These are phyloP conservation scores for Gelatoporia subvermispora DNA, from an alignment of 768 basidiomycete species.

Conservation along the genomic window DNA sequence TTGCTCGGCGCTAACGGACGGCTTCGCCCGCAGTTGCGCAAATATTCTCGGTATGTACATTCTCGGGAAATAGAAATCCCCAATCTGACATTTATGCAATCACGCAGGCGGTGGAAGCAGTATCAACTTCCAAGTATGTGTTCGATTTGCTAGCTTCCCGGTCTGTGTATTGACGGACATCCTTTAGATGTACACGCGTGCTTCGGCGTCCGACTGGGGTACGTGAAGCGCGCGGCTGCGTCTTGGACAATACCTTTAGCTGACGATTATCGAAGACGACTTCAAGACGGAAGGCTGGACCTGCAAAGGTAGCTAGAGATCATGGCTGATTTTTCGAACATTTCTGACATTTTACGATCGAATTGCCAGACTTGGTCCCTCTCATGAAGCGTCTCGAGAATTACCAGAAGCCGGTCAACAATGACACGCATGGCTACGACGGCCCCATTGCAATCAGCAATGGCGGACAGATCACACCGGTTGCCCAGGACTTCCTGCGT, in stretches of 20 bases:
- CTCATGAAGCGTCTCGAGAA: conserved; percentile 75
- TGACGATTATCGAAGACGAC: conserved; percentile 42
- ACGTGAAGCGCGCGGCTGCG: not conserved
- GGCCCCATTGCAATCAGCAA: conserved; percentile 74
- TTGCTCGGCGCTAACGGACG: not conserved
- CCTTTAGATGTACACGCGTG: conserved; percentile 61
- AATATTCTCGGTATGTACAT: conserved; percentile 36
- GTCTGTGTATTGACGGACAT: not conserved
- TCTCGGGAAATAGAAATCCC: not conserved
- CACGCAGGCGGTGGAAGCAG: conserved; percentile 33
- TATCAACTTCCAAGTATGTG: conserved; percentile 63
- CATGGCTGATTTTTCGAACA: not conserved
- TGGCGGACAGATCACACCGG: conserved; percentile 56
- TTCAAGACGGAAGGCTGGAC: conserved; percentile 71
- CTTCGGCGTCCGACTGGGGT: conserved; percentile 72
- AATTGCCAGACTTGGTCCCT: conserved; percentile 50
- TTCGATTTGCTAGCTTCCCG: not conserved
- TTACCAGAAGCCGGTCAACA: conserved; percentile 70
- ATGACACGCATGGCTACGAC: conserved; percentile 63
- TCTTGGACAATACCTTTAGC: not conserved
- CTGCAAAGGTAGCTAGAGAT: conserved; percentile 41
- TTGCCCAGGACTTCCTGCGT: conserved; percentile 67
- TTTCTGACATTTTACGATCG: not conserved
- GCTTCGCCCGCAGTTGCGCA: conserved; percentile 42
- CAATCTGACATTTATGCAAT: not conserved